Base-by-base conservation (phyloP, 2,329 filamentous ascomycete species). In the Zasmidium citrigriseum region DNA sequence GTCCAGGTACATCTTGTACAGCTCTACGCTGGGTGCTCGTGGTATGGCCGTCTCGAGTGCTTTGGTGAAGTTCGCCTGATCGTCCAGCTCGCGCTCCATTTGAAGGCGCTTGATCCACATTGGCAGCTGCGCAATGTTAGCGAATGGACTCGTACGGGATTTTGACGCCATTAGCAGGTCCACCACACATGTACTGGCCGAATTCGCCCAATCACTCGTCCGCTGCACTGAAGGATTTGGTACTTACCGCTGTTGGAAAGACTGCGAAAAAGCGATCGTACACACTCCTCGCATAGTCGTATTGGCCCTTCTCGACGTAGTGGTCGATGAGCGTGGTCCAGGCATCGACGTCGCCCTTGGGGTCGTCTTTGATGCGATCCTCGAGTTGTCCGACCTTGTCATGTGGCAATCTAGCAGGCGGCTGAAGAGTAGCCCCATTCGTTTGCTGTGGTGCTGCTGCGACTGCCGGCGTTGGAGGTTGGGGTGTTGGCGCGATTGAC, bases 1-100 rank as follows among this genome's bases (percentile, higher is more conserved):
- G 75, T 97, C 92, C 61, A 99, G 86, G 73, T 99, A 99, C 27
- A 92, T 85, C 5, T 89, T 91, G 91, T 93, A 99, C 20, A 99
- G 83, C 61, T 89, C 85, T 41, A 98, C 89, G 72, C 93, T 90
- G 11, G 90, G 88, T 20, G 95, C 88, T 9, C 84, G 84, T 66
- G 91, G 82, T 41, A 99, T 84, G 27, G 89, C 92, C 66, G 86
- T 85, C 63, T 86, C 86, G 73, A 99, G 96, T 21, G 99, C 87
- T 53, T 86, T 82, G 74, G 97, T 93, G 16, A 96, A 87, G 48
- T 86, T 86, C 57, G 83, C 82, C 60, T 95, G 89, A 64, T 96
- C 90, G 68, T 96, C 91, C 58, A 92, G 82, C 64, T 91, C 88
- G 25, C 96, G 84, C 75, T 99, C 95, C 86, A 97, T 90, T 64